Evolutionary conservation across 2,329 filamentous ascomycete genomes (phyloP).

Genomic region (Trichoderma breve): DNA sequence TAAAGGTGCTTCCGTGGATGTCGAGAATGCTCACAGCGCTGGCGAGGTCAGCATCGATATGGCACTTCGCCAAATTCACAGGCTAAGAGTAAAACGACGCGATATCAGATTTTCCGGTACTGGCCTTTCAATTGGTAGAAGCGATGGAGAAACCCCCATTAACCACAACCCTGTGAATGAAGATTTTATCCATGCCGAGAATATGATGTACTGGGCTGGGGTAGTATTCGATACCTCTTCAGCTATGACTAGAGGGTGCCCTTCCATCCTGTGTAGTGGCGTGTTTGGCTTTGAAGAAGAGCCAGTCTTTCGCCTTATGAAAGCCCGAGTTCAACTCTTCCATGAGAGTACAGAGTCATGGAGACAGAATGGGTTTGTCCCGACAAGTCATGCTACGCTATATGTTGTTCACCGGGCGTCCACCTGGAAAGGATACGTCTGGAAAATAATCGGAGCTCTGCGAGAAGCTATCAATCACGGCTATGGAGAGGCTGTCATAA

Average conservation of each 20-base stretch:
- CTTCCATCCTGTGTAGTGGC: neutral
- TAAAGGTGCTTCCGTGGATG: neutral
- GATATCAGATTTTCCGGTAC: neutral
- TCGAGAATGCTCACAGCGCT: neutral
- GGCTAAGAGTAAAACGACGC: neutral
- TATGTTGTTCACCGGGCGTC: slow-evolving; percentile 1
- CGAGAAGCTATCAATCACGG: slow-evolving; percentile 6
- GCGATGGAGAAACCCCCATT: neutral
- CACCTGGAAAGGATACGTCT: slow-evolving; percentile 2
- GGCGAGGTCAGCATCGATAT: slow-evolving; percentile 2
- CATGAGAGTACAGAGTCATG: neutral
- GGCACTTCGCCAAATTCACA: slow-evolving; percentile 5
- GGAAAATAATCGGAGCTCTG: neutral
- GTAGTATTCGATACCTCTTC: slow-evolving; percentile 3
- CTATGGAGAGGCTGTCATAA: neutral
- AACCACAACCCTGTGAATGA: neutral
- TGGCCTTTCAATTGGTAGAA: neutral
- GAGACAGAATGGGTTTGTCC: neutral
- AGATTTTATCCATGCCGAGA: slow-evolving; percentile 8
- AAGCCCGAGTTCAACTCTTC: slow-evolving; percentile 1
- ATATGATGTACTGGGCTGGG: slow-evolving; percentile 12
- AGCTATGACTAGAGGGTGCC: neutral
- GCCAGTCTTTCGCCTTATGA: neutral
- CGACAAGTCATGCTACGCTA: neutral
- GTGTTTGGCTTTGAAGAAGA: slow-evolving; percentile 9